Evolutionary conservation across 73 alveolate genomes (phyloP).

Genomic region (Symbiodinium natans): DNA sequence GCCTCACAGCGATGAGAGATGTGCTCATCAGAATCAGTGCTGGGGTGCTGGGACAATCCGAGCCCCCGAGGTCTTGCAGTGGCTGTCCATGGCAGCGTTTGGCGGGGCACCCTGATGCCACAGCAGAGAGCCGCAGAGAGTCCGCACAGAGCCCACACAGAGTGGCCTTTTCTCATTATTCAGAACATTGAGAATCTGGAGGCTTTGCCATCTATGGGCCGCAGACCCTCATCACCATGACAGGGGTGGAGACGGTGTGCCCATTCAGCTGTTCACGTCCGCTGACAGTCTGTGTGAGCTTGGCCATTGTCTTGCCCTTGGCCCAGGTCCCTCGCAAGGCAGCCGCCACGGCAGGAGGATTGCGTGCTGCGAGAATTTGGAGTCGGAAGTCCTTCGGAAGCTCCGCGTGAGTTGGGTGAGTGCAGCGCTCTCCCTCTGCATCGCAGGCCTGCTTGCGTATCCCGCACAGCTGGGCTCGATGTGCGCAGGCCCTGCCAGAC

Average conservation of each 20-base stretch:
- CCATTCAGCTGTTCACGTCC: background rate
- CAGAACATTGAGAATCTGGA: no score
- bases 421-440: background rate
- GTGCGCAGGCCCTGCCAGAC: slow-evolving; percentile 9
- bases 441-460: slow-evolving; percentile 27
- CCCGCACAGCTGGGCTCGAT: slow-evolving; percentile 92
- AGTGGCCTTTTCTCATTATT: no score
- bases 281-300: background rate
- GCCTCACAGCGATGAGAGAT: no score
- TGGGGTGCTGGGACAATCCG: background rate
- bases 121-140: no score
- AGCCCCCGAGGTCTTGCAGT: background rate
- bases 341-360: slow-evolving; percentile 90
- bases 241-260: slow-evolving; percentile 67
- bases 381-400: no score
- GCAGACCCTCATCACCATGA: slow-evolving; percentile 90
- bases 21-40: background rate
- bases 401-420: no score
- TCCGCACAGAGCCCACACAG: no score
- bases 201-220: slow-evolving; percentile 94
- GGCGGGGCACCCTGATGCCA: no score
- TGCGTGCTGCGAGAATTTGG: no score
- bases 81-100: background rate
- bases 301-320: background rate
- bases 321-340: slow-evolving; percentile 53